Evolutionary conservation across 495 filamentous ascomycete species (phyloP).

Genomic region (Melanomma pulvis-pyrius): DNA sequence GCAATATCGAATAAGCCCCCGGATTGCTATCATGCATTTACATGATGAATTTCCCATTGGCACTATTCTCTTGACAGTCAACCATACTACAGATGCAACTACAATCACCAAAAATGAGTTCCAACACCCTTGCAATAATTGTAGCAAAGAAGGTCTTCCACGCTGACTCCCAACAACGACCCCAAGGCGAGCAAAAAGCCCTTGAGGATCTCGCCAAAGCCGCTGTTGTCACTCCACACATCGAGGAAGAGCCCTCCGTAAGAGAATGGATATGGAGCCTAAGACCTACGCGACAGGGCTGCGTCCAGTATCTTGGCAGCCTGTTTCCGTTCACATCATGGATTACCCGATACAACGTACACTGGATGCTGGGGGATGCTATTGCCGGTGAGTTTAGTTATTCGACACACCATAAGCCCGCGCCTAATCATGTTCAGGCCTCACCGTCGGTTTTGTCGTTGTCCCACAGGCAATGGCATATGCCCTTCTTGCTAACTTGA

Average conservation of each 20-base stretch:
- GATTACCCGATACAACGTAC: constrained; percentile 15
- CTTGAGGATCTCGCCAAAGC: constrained; percentile 18
- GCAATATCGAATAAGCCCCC: background rate
- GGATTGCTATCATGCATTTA: background rate
- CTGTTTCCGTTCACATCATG: constrained; percentile 20
- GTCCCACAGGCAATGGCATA: constrained; percentile 28
- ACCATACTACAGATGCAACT: background rate
- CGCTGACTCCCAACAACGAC: constrained; percentile 2
- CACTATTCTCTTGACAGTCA: background rate
- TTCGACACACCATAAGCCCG: no score
- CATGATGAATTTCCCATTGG: background rate
- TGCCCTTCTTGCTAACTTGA: constrained; percentile 17
- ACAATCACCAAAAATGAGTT: background rate
- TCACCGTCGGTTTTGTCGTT: constrained; percentile 23
- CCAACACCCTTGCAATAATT: background rate
- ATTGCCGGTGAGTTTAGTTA: constrained; percentile 12
- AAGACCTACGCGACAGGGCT: background rate
- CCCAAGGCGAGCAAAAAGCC: constrained; percentile 2
- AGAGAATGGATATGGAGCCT: constrained; percentile 11
- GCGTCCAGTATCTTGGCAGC: background rate
- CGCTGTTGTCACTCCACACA: background rate
- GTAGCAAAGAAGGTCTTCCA: constrained; percentile 15
- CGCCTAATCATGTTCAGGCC: background rate
- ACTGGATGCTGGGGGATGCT: constrained; percentile 22
- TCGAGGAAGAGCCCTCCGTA: constrained; percentile 20